Conservation (phyloP, 768 basidiomycete species). For the Termitomyces sp. region DNA sequence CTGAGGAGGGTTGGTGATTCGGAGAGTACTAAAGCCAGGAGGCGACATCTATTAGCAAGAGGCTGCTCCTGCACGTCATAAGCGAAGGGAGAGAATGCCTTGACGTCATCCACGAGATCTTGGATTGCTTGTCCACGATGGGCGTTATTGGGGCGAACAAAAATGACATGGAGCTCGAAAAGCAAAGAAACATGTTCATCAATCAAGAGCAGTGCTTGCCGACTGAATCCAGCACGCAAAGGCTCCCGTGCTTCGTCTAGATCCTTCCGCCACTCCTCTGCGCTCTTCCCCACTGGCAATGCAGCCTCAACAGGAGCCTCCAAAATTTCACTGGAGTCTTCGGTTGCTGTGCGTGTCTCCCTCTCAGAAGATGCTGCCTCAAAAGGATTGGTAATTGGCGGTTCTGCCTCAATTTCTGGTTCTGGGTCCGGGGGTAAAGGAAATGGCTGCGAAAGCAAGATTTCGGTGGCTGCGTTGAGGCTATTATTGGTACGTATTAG, state of each 20-base stretch:
- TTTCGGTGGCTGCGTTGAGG: constrained; percentile 81
- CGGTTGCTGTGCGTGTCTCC: constrained; percentile 19
- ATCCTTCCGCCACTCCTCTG: constrained; percentile 62
- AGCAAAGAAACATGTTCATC: constrained; percentile 86
- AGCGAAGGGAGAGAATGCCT: constrained; percentile 56
- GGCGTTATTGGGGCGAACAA: constrained; percentile 56
- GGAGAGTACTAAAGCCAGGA: constrained; percentile 78
- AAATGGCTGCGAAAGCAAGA: constrained; percentile 79
- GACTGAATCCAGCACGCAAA: constrained; percentile 58
- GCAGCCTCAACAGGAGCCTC: constrained; percentile 9
- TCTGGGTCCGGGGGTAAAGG: constrained; percentile 67
- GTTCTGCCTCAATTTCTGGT: constrained; percentile 27
- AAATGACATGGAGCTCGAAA: constrained; percentile 83
- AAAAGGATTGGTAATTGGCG: constrained; percentile 11
- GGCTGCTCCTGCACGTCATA: constrained; percentile 72
- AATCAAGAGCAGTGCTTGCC: constrained; percentile 70
- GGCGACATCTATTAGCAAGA: constrained; percentile 75
- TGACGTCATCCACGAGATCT: constrained; percentile 74
- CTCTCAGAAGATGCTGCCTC: constrained; percentile 20
- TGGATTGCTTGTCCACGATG: constrained; percentile 64
- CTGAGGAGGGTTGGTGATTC: constrained; percentile 63
- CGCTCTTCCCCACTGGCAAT: constrained; percentile 34
- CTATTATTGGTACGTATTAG: constrained; percentile 85
- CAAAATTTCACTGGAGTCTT: constrained; percentile 22
- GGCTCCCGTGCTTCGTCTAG: constrained; percentile 64